Conservation (phyloP, 768 basidiomycete species). For the Jaapia argillacea region DNA sequence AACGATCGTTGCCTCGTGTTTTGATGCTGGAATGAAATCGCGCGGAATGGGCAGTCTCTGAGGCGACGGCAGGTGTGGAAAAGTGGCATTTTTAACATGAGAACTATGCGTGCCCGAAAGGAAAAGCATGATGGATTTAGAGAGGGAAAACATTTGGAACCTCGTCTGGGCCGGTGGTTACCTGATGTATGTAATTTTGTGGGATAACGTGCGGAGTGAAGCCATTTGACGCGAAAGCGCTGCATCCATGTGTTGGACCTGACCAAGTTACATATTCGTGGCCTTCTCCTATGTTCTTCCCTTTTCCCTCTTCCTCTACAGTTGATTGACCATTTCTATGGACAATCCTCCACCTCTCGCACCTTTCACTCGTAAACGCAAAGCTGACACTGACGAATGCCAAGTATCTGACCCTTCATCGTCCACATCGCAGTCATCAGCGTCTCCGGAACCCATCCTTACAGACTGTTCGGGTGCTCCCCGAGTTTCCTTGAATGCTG, state of each 20-base stretch:
- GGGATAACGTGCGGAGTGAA: no score
- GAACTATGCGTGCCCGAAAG: no score
- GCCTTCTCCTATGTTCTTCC: conserved; percentile 10
- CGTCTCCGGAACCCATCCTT: background rate
- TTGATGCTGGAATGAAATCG: no score
- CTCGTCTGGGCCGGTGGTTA: no score
- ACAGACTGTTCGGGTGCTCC: background rate
- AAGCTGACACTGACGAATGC: conserved; percentile 42
- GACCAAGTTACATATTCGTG: conserved; percentile 24
- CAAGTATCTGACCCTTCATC: conserved; percentile 11
- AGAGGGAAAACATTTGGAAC: no score
- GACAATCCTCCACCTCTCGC: conserved; percentile 23
- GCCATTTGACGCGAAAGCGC: background rate
- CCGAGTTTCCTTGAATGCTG: background rate
- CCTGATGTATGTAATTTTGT: no score
- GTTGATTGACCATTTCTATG: conserved; percentile 55
- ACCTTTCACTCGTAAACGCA: conserved; percentile 53
- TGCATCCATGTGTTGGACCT: conserved; percentile 25
- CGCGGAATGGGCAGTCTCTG: no score
- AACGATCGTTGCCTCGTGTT: no score
- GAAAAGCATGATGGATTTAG: no score
- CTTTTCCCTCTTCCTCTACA: conserved; percentile 13
- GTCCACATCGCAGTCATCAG: conserved; percentile 20
- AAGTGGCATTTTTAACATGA: no score
- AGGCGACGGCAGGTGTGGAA: no score